Conservation (phyloP, 2,329 filamentous ascomycete species). For the Monosporascus sp. region DNA sequence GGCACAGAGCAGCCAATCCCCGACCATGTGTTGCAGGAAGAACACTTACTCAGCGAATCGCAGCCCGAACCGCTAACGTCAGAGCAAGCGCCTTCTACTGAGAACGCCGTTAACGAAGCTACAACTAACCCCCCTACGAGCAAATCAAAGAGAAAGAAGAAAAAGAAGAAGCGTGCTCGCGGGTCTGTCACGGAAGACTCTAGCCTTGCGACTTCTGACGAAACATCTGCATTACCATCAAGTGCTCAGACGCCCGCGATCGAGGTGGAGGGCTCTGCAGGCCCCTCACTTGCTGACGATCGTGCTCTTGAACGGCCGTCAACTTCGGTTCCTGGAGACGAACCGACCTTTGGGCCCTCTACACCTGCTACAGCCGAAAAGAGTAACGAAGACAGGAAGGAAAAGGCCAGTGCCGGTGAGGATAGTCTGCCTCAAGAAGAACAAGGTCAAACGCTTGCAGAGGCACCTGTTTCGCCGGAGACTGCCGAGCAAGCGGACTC, state of each 20-base stretch:
- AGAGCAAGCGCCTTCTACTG: conserved; percentile 7
- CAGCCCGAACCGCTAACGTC: conserved; percentile 3
- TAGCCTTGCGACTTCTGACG: conserved; percentile 1
- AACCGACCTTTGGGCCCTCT: not conserved
- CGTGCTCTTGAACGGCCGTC: not conserved
- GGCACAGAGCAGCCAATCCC: not conserved
- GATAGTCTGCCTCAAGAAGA: not conserved
- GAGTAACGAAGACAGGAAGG: not conserved
- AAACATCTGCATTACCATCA: conserved; percentile 2
- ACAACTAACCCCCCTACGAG: not conserved
- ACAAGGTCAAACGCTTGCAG: not conserved
- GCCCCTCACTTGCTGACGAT: not conserved
- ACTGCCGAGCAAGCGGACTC: not conserved
- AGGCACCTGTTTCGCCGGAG: not conserved
- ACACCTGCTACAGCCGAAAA: not conserved
- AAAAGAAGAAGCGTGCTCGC: conserved; percentile 15
- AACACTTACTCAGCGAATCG: not conserved
- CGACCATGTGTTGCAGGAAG: not conserved
- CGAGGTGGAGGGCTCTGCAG: conserved; percentile 1
- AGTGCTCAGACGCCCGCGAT: conserved; percentile 4
- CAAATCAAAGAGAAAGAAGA: conserved; percentile 20
- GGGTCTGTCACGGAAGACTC: conserved; percentile 6
- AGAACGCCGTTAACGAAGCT: conserved; percentile 2
- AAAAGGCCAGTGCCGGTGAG: not conserved
- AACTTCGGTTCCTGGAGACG: not conserved